These are phyloP conservation scores for Selenicereus undatus DNA, from an alignment of 148 eudicot genomes.

Conservation along the genomic window DNA sequence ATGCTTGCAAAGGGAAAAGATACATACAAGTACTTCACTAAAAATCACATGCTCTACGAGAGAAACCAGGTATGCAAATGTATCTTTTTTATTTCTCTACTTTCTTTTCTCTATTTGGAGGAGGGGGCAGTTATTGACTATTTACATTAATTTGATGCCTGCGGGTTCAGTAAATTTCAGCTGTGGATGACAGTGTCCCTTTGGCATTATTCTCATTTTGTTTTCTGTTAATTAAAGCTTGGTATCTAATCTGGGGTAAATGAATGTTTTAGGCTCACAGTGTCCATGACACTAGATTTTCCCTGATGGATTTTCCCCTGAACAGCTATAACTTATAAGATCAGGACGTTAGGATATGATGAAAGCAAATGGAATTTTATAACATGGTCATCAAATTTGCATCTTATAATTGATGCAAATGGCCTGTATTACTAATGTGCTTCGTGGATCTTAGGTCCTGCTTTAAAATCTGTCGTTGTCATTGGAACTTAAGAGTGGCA, in stretches of 20 bases:
- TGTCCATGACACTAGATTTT: too few species aligned
- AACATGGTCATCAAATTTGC: too few species aligned
- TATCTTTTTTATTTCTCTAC: not conserved
- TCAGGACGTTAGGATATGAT: too few species aligned
- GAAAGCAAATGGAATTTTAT: too few species aligned
- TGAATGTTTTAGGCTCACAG: not conserved
- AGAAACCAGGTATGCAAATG: conserved; percentile 74
- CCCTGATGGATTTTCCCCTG: too few species aligned
- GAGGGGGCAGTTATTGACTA: not conserved
- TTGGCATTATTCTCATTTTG: not conserved
- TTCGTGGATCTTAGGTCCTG: too few species aligned
- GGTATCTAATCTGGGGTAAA: not conserved
- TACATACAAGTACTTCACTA: conserved; percentile 89
- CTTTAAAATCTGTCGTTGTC: too few species aligned
- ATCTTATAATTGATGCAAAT: too few species aligned
- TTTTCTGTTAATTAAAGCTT: not conserved
- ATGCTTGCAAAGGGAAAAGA: conserved; percentile 98
- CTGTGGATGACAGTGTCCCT: not conserved
- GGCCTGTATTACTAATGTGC: too few species aligned
- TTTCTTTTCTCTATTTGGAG: not conserved
- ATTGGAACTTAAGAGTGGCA: too few species aligned
- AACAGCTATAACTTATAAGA: too few species aligned
- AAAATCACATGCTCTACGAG: conserved; percentile 99
- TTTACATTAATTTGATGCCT: not conserved
- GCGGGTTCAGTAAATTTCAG: not conserved